Evolutionary conservation across 768 basidiomycete species (phyloP).

Genomic region (Gymnopilus dilepis): DNA sequence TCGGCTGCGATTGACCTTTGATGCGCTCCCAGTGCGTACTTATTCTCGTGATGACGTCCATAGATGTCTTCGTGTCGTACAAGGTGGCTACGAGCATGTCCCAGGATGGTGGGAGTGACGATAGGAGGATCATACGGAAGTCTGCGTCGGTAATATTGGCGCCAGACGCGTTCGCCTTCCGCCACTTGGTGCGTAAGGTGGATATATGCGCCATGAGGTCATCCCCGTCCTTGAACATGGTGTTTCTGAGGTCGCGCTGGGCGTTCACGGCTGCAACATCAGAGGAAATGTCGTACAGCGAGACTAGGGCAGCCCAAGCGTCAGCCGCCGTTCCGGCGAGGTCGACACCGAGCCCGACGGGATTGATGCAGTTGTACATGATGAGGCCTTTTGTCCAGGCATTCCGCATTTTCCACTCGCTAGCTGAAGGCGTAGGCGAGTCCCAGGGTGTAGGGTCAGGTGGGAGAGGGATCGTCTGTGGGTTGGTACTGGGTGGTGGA

Average conservation of each 20-base stretch:
- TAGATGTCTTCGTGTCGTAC: background rate
- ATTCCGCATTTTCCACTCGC: conserved; percentile 12
- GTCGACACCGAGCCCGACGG: conserved; percentile 26
- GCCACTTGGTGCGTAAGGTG: conserved; percentile 19
- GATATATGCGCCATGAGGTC: conserved; percentile 23
- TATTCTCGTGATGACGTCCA: background rate
- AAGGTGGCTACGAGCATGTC: conserved; percentile 6
- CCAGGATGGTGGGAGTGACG: conserved; percentile 25
- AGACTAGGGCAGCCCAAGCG: conserved; percentile 26
- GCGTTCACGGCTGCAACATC: too few species aligned
- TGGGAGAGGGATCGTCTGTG: too few species aligned
- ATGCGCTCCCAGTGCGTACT: conserved; percentile 11
- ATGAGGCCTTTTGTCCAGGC: conserved; percentile 7
- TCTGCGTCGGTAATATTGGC: conserved; percentile 18
- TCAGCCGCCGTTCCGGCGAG: conserved; percentile 27
- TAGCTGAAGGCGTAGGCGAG: background rate
- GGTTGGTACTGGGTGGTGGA: too few species aligned
- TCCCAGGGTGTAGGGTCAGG: too few species aligned
- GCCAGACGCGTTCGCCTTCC: conserved; percentile 20
- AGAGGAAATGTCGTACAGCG: background rate
- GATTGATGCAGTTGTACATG: conserved; percentile 11
- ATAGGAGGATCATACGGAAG: conserved; percentile 25
- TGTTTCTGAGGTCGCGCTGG: conserved; percentile 8
- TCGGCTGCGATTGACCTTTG: too few species aligned
- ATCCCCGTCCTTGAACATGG: conserved; percentile 9